Evolutionary conservation across 345 rosid species (phyloP).

Genomic region (Rhizophora apiculata): DNA sequence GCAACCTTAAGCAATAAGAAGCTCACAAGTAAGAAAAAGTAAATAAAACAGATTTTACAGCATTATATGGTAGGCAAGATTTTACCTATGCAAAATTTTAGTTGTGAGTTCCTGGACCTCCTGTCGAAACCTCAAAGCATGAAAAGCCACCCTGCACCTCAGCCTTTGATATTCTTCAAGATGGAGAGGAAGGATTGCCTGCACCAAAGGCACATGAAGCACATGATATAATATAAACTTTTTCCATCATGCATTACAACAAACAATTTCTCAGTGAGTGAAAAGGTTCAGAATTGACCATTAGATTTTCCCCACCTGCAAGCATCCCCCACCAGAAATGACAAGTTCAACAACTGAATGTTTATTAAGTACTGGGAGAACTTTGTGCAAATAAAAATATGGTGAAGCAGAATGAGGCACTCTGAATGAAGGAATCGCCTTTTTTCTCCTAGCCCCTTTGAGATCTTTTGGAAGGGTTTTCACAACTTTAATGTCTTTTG

Average conservation of each 20-base stretch:
- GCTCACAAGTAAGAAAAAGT: conserved; percentile 4
- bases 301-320: conserved; percentile 51
- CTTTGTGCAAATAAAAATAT: conserved; percentile 75
- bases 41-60: background rate
- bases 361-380: conserved; percentile 78
- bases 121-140: conserved; percentile 74
- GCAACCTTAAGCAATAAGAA: conserved; percentile 43
- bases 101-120: conserved; percentile 88
- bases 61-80: conserved; percentile 10
- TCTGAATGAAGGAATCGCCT: conserved; percentile 83
- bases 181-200: conserved; percentile 76
- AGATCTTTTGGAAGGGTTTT: conserved; percentile 94
- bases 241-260: background rate
- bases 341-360: conserved; percentile 91
- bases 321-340: conserved; percentile 86
- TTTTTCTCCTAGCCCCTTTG: conserved; percentile 80
- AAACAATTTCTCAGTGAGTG: background rate
- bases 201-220: conserved; percentile 10
- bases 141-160: conserved; percentile 89
- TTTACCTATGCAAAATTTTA: conserved; percentile 67
- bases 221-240: background rate
- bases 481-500: conserved; percentile 66
- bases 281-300: conserved; percentile 9
- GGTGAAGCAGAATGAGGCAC: conserved; percentile 78
- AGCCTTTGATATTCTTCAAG: conserved; percentile 91